Evolutionary conservation across 352 stramenopile species (phyloP).

Genomic region (Phytophthora palmivora): DNA sequence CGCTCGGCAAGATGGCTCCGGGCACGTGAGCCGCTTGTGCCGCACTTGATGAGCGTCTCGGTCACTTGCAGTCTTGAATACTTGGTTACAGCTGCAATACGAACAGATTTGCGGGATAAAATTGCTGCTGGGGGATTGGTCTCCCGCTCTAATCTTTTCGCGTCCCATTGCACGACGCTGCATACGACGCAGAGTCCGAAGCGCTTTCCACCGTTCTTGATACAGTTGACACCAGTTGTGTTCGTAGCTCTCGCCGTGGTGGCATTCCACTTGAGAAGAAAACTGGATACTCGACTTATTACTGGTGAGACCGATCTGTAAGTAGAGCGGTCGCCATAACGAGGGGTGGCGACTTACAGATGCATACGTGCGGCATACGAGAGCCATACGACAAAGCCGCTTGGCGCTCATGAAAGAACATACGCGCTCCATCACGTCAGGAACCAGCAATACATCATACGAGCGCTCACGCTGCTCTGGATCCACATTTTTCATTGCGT

Average conservation of each 20-base stretch:
- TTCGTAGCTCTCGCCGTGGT: conserved; percentile 36
- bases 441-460: conserved; percentile 60
- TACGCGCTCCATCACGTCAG: conserved; percentile 73
- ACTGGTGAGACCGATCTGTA: conserved; percentile 15
- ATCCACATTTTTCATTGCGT: conserved; percentile 11
- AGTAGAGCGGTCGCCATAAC: conserved; percentile 57
- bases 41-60: conserved; percentile 26
- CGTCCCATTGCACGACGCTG: conserved; percentile 26
- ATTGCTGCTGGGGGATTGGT: background rate
- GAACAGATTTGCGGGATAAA: conserved; percentile 47
- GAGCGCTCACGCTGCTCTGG: conserved; percentile 48
- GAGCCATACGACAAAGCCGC: conserved; percentile 62
- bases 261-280: conserved; percentile 25
- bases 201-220: conserved; percentile 27
- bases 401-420: conserved; percentile 80
- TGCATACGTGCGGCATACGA: conserved; percentile 59
- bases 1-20: conserved; percentile 32
- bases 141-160: conserved; percentile 1
- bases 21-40: conserved; percentile 43
- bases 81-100: conserved; percentile 44
- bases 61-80: conserved; percentile 37
- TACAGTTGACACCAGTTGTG: conserved; percentile 51
- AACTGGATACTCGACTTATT: conserved; percentile 20
- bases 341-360: conserved; percentile 38
- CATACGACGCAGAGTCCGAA: conserved; percentile 32